Percentiles rank a stretch among this genome's conserved stretches.
Conservation (phyloP, 805 yeast genomes). For the Zygoascus biomembranicola region DNA sequence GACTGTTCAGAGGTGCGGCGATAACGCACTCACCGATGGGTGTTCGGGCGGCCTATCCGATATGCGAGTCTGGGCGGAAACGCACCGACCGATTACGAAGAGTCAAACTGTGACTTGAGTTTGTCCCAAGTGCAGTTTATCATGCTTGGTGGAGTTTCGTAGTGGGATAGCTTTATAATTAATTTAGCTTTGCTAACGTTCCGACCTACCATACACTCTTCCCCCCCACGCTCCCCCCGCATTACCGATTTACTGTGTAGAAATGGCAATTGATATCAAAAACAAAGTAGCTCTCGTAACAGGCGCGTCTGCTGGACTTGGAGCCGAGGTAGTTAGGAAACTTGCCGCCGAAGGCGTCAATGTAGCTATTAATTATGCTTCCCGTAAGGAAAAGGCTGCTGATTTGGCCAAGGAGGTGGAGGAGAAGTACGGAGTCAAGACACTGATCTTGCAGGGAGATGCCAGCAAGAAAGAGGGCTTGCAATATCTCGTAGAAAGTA, state of each 20-base stretch:
- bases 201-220: too few species aligned
- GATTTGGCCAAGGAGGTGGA: conserved; percentile 9
- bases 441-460: conserved; percentile 15
- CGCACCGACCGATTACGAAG: too few species aligned
- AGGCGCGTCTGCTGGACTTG: conserved; percentile 21
- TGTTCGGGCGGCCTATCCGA: not conserved
- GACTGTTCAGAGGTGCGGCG: too few species aligned
- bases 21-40: not conserved
- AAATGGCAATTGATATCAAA: conserved; percentile 1
- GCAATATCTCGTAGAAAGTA: conserved; percentile 23
- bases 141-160: too few species aligned
- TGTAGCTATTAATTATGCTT: conserved; percentile 16
- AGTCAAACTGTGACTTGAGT: too few species aligned
- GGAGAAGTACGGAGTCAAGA: conserved; percentile 5
- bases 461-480: conserved; percentile 16
- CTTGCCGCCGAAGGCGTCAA: conserved; percentile 20
- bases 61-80: not conserved
- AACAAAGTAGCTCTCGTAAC: conserved; percentile 16
- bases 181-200: too few species aligned
- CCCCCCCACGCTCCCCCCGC: too few species aligned
- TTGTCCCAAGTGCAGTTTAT: too few species aligned
- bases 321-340: conserved; percentile 15
- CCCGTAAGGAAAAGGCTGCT: conserved; percentile 12
- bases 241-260: not conserved
- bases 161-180: too few species aligned